phyloP scores from a whole-genome alignment of 176 grass and related monocot genomes.

The barley (Hordeum vulgare) region DNA sequence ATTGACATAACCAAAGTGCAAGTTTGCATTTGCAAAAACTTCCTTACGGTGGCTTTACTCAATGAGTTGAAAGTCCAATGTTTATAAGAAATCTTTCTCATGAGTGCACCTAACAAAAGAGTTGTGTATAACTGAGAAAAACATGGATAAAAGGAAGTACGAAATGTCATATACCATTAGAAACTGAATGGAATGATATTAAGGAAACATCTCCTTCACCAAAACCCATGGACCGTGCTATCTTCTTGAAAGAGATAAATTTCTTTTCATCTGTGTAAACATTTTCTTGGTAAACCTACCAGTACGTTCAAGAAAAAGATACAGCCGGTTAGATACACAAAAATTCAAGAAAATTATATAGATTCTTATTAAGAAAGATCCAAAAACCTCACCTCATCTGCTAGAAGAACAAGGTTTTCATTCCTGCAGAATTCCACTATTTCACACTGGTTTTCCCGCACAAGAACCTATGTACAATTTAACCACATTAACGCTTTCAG shows the following conservation, averaged over 20 bases:
- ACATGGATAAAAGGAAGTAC: conserved; percentile 9
- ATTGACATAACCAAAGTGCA: not conserved
- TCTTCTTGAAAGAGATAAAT: conserved; percentile 91
- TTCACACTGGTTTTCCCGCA: conserved; percentile 39
- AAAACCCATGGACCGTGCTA: conserved; percentile 62
- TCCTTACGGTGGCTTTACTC: not conserved
- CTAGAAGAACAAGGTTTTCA: conserved; percentile 70
- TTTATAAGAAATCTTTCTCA: not conserved
- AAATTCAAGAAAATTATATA: not conserved
- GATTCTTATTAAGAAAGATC: not conserved
- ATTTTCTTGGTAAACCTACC: conserved; percentile 86
- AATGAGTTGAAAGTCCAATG: not conserved
- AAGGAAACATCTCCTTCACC: conserved; percentile 49
- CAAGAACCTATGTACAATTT: conserved; percentile 44
- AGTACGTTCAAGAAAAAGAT: conserved; percentile 17
- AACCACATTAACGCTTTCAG: not conserved
- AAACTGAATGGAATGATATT: conserved; percentile 70
- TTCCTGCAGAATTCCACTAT: conserved; percentile 75
- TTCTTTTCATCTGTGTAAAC: conserved; percentile 53
- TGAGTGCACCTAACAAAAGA: not conserved
- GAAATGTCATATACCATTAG: conserved; percentile 50
- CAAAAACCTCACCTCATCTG: conserved; percentile 56
- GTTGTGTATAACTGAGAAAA: not conserved
- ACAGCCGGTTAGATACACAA: not conserved
- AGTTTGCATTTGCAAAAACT: not conserved